phyloP scores from a whole-genome alignment of 495 filamentous ascomycete genomes.

The Daldinia concentrica region DNA sequence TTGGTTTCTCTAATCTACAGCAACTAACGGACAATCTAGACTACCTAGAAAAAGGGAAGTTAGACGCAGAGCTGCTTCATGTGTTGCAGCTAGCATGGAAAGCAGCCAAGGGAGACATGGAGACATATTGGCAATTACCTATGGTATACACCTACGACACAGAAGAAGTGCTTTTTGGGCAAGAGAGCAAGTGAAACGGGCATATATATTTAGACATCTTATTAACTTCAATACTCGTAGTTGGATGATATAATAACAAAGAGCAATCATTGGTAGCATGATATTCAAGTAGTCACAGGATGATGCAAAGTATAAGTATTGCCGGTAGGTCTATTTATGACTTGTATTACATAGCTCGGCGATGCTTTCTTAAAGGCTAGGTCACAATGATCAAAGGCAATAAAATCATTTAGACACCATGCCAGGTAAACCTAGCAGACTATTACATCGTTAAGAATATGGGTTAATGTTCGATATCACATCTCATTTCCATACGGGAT shows the following conservation, averaged over 20 bases:
- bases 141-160: slow-evolving; percentile 71
- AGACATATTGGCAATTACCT: slow-evolving; percentile 75
- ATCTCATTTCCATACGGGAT: neutral
- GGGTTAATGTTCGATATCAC: neutral
- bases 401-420: neutral
- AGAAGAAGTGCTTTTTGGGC: slow-evolving; percentile 62
- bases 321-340: too few relatives aligned
- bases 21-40: slow-evolving; percentile 74
- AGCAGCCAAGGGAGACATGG: slow-evolving; percentile 65
- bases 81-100: slow-evolving; percentile 72
- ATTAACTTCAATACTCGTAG: too few relatives aligned
- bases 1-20: slow-evolving; percentile 73
- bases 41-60: slow-evolving; percentile 77
- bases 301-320: too few relatives aligned
- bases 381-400: neutral
- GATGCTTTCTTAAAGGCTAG: neutral
- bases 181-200: neutral
- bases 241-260: too few relatives aligned
- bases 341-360: neutral
- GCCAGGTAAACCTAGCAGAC: neutral
- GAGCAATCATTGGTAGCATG: too few relatives aligned
- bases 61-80: slow-evolving; percentile 75
- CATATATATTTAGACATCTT: neutral
- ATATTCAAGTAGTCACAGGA: too few relatives aligned
- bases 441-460: neutral